Conservation (phyloP, 331 rosid species). For the Rosa hybrid region DNA sequence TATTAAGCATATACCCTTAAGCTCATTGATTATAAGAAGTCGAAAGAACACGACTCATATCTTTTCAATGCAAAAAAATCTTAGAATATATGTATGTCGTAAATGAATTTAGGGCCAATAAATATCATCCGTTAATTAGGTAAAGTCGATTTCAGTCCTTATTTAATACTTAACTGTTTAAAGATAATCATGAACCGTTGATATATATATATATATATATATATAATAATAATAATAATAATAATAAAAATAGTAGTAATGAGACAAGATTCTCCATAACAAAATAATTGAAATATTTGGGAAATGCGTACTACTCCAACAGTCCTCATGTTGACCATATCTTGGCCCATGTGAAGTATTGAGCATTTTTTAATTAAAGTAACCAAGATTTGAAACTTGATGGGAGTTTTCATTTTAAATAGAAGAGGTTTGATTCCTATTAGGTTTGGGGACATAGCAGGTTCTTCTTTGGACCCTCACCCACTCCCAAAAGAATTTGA, state of each 20-base stretch:
- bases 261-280: not conserved
- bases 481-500: not conserved
- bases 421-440: not conserved
- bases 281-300: not conserved
- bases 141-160: not conserved
- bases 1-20: not conserved
- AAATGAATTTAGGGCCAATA: not conserved
- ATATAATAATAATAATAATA: too few species aligned
- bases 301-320: not conserved
- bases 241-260: not conserved
- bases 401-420: not conserved
- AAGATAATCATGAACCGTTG: not conserved
- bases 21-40: not conserved
- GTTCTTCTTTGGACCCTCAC: conserved; percentile 6
- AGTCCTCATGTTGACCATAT: not conserved
- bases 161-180: not conserved
- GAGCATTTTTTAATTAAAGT: not conserved
- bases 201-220: not conserved
- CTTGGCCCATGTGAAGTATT: conserved; percentile 13
- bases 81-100: not conserved
- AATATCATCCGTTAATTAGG: not conserved
- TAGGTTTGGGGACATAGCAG: not conserved
- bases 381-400: not conserved
- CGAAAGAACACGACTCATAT: not conserved
- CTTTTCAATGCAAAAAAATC: not conserved